Conservation (phyloP, 495 filamentous ascomycete genomes). For the Hyaloscypha hepaticicola region DNA sequence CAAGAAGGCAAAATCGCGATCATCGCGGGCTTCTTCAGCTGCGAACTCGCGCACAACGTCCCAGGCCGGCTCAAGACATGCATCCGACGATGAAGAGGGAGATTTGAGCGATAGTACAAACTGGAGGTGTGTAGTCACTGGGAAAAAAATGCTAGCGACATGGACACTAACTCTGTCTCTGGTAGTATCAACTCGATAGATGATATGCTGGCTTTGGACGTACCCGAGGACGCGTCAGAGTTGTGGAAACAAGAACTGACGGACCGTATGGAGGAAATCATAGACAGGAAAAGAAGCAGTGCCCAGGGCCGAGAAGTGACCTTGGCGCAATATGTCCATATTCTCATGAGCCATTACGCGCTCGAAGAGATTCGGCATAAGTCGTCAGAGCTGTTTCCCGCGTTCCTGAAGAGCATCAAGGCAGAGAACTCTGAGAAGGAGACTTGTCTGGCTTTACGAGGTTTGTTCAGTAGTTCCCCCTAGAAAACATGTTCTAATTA, state of each 20-base stretch:
- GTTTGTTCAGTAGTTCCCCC: constrained; percentile 23
- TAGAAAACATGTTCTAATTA: not conserved
- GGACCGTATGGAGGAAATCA: constrained; percentile 74
- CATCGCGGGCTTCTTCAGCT: constrained; percentile 59
- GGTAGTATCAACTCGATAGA: constrained; percentile 42
- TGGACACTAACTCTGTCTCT: not conserved
- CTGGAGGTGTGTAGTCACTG: constrained; percentile 54
- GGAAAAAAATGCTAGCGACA: not conserved
- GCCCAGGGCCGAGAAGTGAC: constrained; percentile 75
- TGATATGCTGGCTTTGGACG: constrained; percentile 39
- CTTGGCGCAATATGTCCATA: constrained; percentile 65
- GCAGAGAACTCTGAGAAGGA: constrained; percentile 71
- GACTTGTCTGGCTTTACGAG: constrained; percentile 63
- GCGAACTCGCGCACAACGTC: constrained; percentile 55
- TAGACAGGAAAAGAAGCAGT: constrained; percentile 83
- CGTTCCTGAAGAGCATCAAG: constrained; percentile 73
- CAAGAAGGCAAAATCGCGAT: constrained; percentile 76
- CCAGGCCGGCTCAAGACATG: constrained; percentile 59
- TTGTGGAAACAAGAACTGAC: constrained; percentile 66
- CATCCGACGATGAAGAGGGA: constrained; percentile 79
- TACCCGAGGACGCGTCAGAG: constrained; percentile 44
- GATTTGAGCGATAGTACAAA: constrained; percentile 66
- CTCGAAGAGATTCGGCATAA: constrained; percentile 62
- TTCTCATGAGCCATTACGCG: constrained; percentile 72
- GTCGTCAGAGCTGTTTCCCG: constrained; percentile 63